Evolutionary conservation across 2,329 filamentous ascomycete species (phyloP).

Genomic region (Beauveria scarabaeidicola): DNA sequence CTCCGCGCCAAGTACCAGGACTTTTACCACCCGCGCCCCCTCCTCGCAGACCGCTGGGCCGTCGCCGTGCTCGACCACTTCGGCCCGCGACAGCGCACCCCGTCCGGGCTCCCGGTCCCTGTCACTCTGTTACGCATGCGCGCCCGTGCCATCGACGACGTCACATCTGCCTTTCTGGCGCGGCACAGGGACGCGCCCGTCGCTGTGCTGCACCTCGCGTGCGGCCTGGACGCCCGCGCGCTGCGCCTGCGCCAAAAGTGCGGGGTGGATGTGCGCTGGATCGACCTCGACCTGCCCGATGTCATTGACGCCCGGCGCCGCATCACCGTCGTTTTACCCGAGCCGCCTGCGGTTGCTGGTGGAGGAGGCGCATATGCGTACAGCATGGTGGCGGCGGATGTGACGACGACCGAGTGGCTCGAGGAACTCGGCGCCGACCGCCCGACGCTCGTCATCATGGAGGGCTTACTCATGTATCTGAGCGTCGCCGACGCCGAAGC

Average conservation of each 20-base stretch:
- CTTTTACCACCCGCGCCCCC: slow-evolving; percentile 10
- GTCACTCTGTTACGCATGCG: background rate
- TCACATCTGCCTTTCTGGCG: slow-evolving; percentile 19
- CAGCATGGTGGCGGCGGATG: slow-evolving; percentile 18
- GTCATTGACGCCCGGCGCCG: slow-evolving; percentile 23
- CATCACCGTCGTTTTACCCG: slow-evolving; percentile 11
- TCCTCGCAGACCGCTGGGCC: slow-evolving; percentile 13
- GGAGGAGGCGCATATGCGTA: slow-evolving; percentile 14
- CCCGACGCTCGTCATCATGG: slow-evolving; percentile 24
- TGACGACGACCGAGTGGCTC: slow-evolving; percentile 22
- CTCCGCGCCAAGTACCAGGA: slow-evolving; percentile 13
- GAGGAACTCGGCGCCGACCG: slow-evolving; percentile 21
- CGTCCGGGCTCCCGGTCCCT: background rate
- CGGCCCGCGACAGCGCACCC: background rate
- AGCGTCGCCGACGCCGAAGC: slow-evolving; percentile 16
- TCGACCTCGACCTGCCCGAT: slow-evolving; percentile 27
- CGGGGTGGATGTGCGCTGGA: slow-evolving; percentile 20
- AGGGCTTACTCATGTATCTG: slow-evolving; percentile 26
- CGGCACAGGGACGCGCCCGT: slow-evolving; percentile 13
- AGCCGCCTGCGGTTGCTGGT: slow-evolving; percentile 15
- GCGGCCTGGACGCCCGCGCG: slow-evolving; percentile 23
- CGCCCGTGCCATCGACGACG: slow-evolving; percentile 7
- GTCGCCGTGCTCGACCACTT: background rate
- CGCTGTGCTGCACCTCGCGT: slow-evolving; percentile 24
- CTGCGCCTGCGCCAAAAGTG: slow-evolving; percentile 17